Base-by-base conservation (phyloP, 305 asterid genomes). In the Fraxinus paxiana region DNA sequence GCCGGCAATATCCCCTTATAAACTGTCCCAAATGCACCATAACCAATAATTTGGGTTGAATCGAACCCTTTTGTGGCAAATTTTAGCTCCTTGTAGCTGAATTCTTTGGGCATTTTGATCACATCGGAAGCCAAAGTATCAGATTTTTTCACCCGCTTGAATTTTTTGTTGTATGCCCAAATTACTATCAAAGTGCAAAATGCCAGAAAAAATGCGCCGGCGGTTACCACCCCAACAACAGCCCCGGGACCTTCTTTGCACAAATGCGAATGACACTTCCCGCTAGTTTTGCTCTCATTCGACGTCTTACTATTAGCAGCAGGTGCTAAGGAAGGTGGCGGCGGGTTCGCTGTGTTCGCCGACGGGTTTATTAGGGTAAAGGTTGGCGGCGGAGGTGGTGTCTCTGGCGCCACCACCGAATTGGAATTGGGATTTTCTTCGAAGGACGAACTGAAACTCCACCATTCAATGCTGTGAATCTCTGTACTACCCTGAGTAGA, bases 401-500 rank as follows among this genome's bases (percentile, higher is more conserved):
- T 2, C 10, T 3, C 74, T 0, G 90, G 77, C 0, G 91, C 92
- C 7, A 82, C n/a, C 33, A 41, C 46, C 24, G 92, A 79, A 78
- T 41, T 85, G 13, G 85, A 78, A 69, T 87, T 83, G 6, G 91
- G 83, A 54, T 30, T 83, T n/a, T 82, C 87, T 46, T 91, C 97
- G 75, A 94, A 94, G 17, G 92, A 87, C 0, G 97, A 91, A 71
- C 85, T 84, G 84, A 96, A 96, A 78, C 95, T 94, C 99, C 98
- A 96, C 97, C 96, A 94, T 41, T 90, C 93, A 28, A 96, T 86
- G 73, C 85, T 83, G 85, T 96, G 99, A 28, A 87, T 83, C 84
- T 96, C 98, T 0, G 99, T 96, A 78, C 99, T 96, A 48, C 98
- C 98, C 88, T 94, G 97, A 82, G 99, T 94, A 33, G 99, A 94